A percentile compares a stretch with the other conserved stretches of the same genome.
These are phyloP conservation scores for Eucalyptus marginata DNA, from an alignment of 345 rosid species.

Conservation along the genomic window DNA sequence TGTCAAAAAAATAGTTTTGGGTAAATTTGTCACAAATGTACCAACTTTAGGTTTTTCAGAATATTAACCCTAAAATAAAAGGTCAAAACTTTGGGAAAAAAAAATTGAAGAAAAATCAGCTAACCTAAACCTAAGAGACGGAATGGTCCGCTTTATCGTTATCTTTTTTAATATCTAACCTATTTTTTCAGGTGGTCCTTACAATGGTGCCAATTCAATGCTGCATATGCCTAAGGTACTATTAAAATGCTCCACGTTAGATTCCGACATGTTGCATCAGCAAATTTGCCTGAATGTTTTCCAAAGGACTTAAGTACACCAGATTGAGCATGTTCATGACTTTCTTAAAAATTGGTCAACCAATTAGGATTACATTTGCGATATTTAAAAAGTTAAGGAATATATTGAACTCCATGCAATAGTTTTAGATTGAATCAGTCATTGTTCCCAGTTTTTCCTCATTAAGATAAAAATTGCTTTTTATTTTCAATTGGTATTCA, in stretches of 20 bases:
- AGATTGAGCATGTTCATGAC: background rate
- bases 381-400: background rate
- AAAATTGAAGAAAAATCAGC: background rate
- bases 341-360: background rate
- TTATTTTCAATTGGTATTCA: background rate
- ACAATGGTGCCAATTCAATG: background rate
- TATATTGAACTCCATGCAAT: too few relatives aligned
- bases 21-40: too few relatives aligned
- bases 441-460: background rate
- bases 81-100: background rate
- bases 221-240: background rate
- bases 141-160: background rate
- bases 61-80: too few relatives aligned
- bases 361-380: background rate
- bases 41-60: rapidly evolving
- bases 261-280: background rate
- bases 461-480: background rate
- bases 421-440: background rate
- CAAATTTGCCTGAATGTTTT: background rate
- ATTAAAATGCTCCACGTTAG: background rate
- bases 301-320: background rate
- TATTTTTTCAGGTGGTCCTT: background rate
- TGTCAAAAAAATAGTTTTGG: too few relatives aligned
- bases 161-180: too few relatives aligned
- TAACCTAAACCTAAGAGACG: background rate